phyloP scores from a whole-genome alignment of 192 early-diverging fungal species.

The Coemansia aciculifera region DNA sequence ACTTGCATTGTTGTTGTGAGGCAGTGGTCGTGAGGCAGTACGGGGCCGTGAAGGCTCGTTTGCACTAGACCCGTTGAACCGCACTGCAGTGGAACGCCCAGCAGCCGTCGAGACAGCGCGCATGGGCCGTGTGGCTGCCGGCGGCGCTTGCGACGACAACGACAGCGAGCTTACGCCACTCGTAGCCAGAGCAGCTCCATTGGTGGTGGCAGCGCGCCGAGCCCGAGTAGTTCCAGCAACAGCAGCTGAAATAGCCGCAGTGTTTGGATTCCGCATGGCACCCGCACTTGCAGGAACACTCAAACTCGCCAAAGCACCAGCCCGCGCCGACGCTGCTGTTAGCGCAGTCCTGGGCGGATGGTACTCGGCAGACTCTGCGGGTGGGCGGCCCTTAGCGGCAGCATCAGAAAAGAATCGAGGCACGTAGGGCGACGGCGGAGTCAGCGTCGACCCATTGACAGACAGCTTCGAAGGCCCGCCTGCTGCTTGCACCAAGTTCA shows the following conservation, averaged over 20 bases:
- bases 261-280: conserved; percentile 21
- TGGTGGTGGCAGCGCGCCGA: conserved; percentile 19
- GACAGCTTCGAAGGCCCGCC: conserved; percentile 38
- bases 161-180: neutral
- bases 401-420: conserved; percentile 13
- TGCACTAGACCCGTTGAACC: conserved; percentile 16
- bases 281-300: neutral
- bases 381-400: neutral
- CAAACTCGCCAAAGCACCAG: neutral
- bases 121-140: neutral
- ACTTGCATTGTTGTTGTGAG: neutral
- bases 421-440: conserved; percentile 45
- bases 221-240: conserved; percentile 50
- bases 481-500: conserved; percentile 32
- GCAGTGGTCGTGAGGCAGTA: conserved; percentile 7
- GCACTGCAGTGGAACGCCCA: conserved; percentile 16
- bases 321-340: neutral
- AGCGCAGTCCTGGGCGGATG: neutral
- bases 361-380: neutral
- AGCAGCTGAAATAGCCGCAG: conserved; percentile 43
- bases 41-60: conserved; percentile 11
- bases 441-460: conserved; percentile 37
- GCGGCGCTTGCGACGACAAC: neutral
- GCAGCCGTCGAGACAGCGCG: conserved; percentile 1
- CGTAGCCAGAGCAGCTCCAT: neutral